Evolutionary conservation across 1,284 basidiomycete genomes (phyloP).

Genomic region (Malassezia psittaci): DNA sequence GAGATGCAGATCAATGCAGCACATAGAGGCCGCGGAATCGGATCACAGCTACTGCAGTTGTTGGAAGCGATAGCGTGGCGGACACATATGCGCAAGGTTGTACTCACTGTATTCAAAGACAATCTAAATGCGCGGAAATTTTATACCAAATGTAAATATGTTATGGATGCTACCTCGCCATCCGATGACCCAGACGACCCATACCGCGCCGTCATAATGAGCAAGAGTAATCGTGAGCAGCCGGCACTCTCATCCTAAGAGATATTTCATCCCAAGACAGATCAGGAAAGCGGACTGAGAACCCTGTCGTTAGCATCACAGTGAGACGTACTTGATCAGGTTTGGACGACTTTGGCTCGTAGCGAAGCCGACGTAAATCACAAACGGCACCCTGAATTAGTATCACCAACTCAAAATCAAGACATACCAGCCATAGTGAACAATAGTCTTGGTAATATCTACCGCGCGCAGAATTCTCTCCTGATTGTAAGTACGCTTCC

Average conservation of each 20-base stretch:
- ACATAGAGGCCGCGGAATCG: background rate
- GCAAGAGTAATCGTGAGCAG: conserved; percentile 2
- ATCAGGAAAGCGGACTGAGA: conserved; percentile 16
- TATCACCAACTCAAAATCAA: background rate
- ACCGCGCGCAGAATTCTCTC: conserved; percentile 41
- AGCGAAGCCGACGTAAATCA: conserved; percentile 44
- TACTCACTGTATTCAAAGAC: conserved; percentile 9
- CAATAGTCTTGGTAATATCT: conserved; percentile 40
- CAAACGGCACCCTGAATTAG: conserved; percentile 38
- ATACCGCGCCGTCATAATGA: conserved; percentile 11
- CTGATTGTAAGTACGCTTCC: conserved; percentile 11
- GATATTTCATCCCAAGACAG: background rate
- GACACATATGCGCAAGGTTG: conserved; percentile 12
- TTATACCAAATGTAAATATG: conserved; percentile 7
- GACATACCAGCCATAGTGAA: conserved; percentile 42
- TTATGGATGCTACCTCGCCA: conserved; percentile 13
- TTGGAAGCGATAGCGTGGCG: conserved; percentile 10
- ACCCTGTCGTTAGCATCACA: conserved; percentile 5
- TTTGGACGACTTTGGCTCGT: conserved; percentile 40
- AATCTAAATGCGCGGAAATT: conserved; percentile 7
- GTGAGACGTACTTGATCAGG: conserved; percentile 36
- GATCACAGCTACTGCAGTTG: background rate
- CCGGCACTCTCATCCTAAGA: background rate
- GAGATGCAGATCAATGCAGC: conserved; percentile 11
- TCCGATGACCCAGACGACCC: background rate